Percentiles rank a stretch among this genome's conserved stretches.
Evolutionary conservation across 2,329 filamentous ascomycete species (phyloP).

Genomic region (Alternaria atra): DNA sequence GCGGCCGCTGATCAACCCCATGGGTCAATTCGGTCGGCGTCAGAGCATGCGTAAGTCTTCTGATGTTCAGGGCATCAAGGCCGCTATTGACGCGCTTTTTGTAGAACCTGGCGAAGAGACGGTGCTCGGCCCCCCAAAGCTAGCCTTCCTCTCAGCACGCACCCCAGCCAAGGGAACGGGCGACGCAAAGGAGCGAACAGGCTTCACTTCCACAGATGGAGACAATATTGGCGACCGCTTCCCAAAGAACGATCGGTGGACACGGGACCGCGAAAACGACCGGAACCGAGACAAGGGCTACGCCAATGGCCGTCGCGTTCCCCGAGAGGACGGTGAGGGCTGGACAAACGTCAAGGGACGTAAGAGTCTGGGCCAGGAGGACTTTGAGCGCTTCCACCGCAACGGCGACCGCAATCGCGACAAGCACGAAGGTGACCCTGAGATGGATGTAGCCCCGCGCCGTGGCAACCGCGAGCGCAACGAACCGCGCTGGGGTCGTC

Average conservation of each 20-base stretch:
- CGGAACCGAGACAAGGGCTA: conserved; percentile 46
- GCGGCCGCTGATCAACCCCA: conserved; percentile 45
- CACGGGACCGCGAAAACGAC: conserved; percentile 54
- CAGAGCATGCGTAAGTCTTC: conserved; percentile 59
- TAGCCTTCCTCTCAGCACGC: conserved; percentile 78
- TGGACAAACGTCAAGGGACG: conserved; percentile 79
- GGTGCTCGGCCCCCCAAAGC: conserved; percentile 84
- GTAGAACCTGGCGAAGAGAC: conserved; percentile 77
- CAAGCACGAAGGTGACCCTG: conserved; percentile 49
- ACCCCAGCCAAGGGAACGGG: conserved; percentile 54
- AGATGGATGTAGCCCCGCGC: conserved; percentile 61
- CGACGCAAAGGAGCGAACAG: conserved; percentile 47
- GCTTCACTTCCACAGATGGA: conserved; percentile 49
- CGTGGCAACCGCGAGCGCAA: conserved; percentile 72
- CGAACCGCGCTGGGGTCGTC: conserved; percentile 75
- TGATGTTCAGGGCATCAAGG: conserved; percentile 53
- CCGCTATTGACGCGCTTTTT: conserved; percentile 43
- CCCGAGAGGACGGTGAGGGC: conserved; percentile 69
- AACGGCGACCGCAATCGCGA: conserved; percentile 63
- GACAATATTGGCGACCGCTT: conserved; percentile 49
- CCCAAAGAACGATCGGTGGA: conserved; percentile 52
- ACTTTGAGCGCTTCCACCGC: conserved; percentile 73
- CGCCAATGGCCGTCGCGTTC: conserved; percentile 52
- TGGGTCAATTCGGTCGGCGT: conserved; percentile 48
- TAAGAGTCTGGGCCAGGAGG: conserved; percentile 76